Evolutionary conservation across 2,329 filamentous ascomycete genomes (phyloP).

Genomic region (Exophiala xenobiotica): DNA sequence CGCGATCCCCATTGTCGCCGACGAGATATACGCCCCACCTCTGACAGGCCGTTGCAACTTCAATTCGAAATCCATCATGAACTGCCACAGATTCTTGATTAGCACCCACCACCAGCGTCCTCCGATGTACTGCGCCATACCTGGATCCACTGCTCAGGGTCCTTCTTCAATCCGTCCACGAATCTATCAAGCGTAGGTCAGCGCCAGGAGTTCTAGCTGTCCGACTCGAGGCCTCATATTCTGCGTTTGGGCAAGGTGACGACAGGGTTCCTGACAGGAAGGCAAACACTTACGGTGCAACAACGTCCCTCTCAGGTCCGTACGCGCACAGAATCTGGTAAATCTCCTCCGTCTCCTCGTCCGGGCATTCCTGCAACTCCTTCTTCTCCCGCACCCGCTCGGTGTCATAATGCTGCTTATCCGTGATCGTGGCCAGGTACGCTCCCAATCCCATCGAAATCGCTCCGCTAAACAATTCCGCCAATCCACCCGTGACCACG

Average conservation of each 20-base stretch:
- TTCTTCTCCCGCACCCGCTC: constrained; percentile 48
- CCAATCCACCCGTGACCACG: constrained; percentile 69
- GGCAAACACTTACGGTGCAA: too few relatives aligned
- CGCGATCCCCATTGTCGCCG: constrained; percentile 36
- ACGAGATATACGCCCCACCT: constrained; percentile 48
- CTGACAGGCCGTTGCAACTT: constrained; percentile 46
- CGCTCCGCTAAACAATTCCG: constrained; percentile 72
- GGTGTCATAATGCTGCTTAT: constrained; percentile 42
- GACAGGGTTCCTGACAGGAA: too few relatives aligned
- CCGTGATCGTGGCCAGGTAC: constrained; percentile 62
- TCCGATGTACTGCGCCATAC: constrained; percentile 23
- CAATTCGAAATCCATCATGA: constrained; percentile 62
- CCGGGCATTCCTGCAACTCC: constrained; percentile 46
- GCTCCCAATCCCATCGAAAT: constrained; percentile 76
- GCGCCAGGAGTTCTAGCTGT: too few relatives aligned
- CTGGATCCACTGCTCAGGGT: constrained; percentile 52
- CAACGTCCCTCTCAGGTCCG: constrained; percentile 46
- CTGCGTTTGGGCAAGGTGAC: too few relatives aligned
- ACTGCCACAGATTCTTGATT: constrained; percentile 34
- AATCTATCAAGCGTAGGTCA: too few relatives aligned
- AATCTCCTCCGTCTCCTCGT: constrained; percentile 46
- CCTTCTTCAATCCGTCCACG: constrained; percentile 51
- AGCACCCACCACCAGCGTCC: neutral
- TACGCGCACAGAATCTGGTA: constrained; percentile 51
- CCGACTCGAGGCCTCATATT: too few relatives aligned